phyloP scores from a whole-genome alignment of 1,284 basidiomycete genomes.

The Rhodotorula sp. region DNA sequence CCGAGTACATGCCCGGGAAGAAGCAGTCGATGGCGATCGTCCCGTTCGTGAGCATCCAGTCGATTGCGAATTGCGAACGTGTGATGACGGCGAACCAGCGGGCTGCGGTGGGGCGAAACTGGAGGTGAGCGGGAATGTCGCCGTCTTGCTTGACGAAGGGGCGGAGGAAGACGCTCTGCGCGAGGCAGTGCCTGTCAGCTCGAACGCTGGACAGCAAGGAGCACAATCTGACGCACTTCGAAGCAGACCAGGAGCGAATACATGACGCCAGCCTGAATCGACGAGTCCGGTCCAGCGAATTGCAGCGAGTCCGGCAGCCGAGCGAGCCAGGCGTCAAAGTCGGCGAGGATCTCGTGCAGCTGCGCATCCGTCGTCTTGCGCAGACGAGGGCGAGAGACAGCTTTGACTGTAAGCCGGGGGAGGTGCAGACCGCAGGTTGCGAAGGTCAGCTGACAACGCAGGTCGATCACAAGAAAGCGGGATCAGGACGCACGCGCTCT shows the following conservation, averaged over 20 bases:
- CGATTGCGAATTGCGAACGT: neutral
- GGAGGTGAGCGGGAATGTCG: neutral
- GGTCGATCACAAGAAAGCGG: no score
- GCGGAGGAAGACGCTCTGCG: neutral
- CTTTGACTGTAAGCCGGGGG: neutral
- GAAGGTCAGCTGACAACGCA: neutral
- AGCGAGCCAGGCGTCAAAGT: neutral
- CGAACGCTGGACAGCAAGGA: neutral
- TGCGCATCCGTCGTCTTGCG: constrained; percentile 1
- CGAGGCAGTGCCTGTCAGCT: neutral
- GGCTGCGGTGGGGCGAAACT: neutral
- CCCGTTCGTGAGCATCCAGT: neutral
- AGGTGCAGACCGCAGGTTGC: neutral
- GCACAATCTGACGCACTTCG: neutral
- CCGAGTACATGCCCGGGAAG: neutral
- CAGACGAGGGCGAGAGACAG: neutral
- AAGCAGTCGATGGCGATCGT: neutral
- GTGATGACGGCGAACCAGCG: neutral
- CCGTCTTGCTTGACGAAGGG: neutral
- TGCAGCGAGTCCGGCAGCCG: neutral
- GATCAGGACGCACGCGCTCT: neutral
- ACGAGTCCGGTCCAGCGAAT: neutral
- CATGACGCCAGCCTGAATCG: neutral
- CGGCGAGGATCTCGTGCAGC: neutral
- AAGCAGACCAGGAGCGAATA: neutral